Evolutionary conservation across 306 rosid species (phyloP).

Genomic region (Casuarina glauca): DNA sequence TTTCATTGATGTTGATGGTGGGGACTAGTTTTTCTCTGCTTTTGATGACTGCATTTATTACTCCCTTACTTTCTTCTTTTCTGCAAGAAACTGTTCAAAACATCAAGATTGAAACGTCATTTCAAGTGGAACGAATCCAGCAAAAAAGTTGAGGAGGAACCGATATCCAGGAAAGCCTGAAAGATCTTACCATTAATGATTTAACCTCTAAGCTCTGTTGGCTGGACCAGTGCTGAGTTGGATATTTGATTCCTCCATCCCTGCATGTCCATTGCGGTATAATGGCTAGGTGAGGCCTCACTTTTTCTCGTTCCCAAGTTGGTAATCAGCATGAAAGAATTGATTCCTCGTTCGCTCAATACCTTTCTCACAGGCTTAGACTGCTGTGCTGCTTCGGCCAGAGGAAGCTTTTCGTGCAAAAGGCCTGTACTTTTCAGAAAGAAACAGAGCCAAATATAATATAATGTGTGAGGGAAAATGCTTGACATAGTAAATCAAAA

Average conservation of each 20-base stretch:
- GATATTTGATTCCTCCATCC: background rate
- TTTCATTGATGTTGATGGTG: background rate
- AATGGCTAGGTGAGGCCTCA: slow-evolving; percentile 6
- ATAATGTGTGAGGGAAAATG: slow-evolving; percentile 1
- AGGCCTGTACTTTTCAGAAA: slow-evolving; percentile 13
- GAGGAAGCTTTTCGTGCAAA: slow-evolving; percentile 15
- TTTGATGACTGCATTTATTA: background rate
- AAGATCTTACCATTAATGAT: slow-evolving; percentile 13
- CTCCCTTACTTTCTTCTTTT: background rate
- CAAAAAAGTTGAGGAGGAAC: background rate
- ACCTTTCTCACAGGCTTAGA: slow-evolving; percentile 25
- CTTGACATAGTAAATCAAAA: background rate
- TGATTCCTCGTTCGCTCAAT: slow-evolving; percentile 17
- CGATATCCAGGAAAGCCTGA: background rate
- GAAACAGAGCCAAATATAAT: background rate
- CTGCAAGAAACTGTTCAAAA: slow-evolving; percentile 13
- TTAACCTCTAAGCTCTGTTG: slow-evolving; percentile 15
- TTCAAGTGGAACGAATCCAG: slow-evolving; percentile 10
- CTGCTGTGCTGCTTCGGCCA: slow-evolving; percentile 15
- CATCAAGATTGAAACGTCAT: background rate
- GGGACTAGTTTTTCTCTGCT: background rate
- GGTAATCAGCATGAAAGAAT: slow-evolving; percentile 4
- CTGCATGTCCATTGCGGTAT: slow-evolving; percentile 17
- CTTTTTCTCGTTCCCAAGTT: slow-evolving; percentile 11
- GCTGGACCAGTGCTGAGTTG: slow-evolving; percentile 20